Evolutionary conservation across 2,329 filamentous ascomycete genomes (phyloP).

Genomic region (Apiospora rasikravindrae): DNA sequence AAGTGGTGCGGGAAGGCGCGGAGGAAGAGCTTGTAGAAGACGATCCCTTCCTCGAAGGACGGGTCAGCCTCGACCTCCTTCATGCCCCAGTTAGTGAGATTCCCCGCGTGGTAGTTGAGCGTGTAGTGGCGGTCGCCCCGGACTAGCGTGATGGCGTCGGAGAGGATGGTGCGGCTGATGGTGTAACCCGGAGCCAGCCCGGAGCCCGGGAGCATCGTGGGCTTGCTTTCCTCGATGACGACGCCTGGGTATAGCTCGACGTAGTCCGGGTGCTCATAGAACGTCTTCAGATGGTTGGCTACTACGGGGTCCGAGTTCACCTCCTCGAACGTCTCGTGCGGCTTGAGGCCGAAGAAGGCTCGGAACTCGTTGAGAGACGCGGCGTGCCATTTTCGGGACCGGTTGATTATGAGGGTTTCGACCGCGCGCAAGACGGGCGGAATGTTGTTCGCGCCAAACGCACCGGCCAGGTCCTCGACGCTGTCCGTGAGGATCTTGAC

Average conservation of each 20-base stretch:
- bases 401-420: constrained; percentile 53
- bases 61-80: constrained; percentile 60
- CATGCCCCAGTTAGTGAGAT: constrained; percentile 72
- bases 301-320: constrained; percentile 57
- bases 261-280: constrained; percentile 57
- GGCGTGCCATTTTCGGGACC: constrained; percentile 54
- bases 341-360: constrained; percentile 55
- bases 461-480: constrained; percentile 54
- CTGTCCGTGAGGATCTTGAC: constrained; percentile 50
- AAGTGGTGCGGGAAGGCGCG: constrained; percentile 69
- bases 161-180: constrained; percentile 59
- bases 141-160: constrained; percentile 66
- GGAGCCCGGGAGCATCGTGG: constrained; percentile 51
- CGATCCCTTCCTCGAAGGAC: constrained; percentile 65
- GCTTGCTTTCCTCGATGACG: constrained; percentile 61
- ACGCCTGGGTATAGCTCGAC: constrained; percentile 65
- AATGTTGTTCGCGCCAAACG: constrained; percentile 56
- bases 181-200: constrained; percentile 54
- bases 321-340: constrained; percentile 54
- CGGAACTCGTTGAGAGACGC: constrained; percentile 59
- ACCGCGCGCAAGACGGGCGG: constrained; percentile 52
- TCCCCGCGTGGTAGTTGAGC: constrained; percentile 61
- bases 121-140: constrained; percentile 71
- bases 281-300: constrained; percentile 46
- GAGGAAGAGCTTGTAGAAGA: constrained; percentile 70